phyloP scores from a whole-genome alignment of 2,329 filamentous ascomycete species.

The Xylaria sp. region DNA sequence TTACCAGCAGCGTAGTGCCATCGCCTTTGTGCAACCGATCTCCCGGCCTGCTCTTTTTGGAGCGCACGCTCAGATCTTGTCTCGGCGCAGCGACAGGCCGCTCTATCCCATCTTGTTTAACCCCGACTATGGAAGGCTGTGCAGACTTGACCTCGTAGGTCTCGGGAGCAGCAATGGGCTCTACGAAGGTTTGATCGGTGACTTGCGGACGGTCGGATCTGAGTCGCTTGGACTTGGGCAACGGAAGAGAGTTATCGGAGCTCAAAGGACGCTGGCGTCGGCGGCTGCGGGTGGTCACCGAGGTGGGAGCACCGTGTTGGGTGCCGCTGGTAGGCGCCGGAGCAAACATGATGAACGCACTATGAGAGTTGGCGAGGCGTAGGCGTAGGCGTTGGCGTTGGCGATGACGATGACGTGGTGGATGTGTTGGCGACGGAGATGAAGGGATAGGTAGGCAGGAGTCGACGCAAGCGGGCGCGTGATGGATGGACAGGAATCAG shows the following conservation, averaged over 20 bases:
- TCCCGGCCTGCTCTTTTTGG: slow-evolving; percentile 70
- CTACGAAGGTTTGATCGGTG: slow-evolving; percentile 66
- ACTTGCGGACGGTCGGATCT: slow-evolving; percentile 59
- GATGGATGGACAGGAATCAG: slow-evolving; percentile 1
- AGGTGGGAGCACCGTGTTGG: slow-evolving; percentile 50
- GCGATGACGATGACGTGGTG: slow-evolving; percentile 36
- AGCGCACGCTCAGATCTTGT: slow-evolving; percentile 68
- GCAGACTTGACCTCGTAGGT: slow-evolving; percentile 66
- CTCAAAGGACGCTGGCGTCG: slow-evolving; percentile 69
- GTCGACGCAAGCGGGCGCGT: slow-evolving; percentile 27
- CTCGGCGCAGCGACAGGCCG: slow-evolving; percentile 51
- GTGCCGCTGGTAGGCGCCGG: slow-evolving; percentile 62
- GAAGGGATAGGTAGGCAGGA: slow-evolving; percentile 8
- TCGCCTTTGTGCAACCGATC: slow-evolving; percentile 74
- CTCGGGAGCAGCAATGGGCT: slow-evolving; percentile 62
- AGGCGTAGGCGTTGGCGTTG: too few species aligned
- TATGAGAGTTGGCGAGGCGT: slow-evolving; percentile 20
- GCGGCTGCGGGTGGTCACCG: slow-evolving; percentile 66
- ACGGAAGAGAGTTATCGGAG: slow-evolving; percentile 63
- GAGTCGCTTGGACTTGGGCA: slow-evolving; percentile 72
- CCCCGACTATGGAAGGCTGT: slow-evolving; percentile 58
- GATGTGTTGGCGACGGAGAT: slow-evolving; percentile 19
- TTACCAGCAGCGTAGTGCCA: slow-evolving; percentile 72
- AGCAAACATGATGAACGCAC: slow-evolving; percentile 65
- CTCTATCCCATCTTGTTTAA: slow-evolving; percentile 61